Evolutionary conservation across 1,284 basidiomycete species (phyloP).

Genomic region (Moesziomyces antarcticus): DNA sequence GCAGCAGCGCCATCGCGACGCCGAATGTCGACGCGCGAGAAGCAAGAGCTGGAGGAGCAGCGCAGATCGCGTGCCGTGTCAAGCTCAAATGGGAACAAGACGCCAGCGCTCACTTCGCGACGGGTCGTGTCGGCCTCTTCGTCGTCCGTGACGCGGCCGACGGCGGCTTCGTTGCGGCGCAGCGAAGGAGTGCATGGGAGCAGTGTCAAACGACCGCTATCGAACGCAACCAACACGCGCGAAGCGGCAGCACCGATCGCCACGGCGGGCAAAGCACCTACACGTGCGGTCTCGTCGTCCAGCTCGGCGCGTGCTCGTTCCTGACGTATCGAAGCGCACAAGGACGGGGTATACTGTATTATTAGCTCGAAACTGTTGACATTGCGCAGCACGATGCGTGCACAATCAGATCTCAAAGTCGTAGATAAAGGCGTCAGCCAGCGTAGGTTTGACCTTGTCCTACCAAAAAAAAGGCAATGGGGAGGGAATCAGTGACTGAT

Average conservation of each 20-base stretch:
- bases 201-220: conserved; percentile 26
- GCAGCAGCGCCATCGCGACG: conserved; percentile 19
- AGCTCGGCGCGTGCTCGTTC: conserved; percentile 16
- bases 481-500: not conserved
- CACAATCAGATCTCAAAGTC: conserved; percentile 33
- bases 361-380: not conserved
- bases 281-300: conserved; percentile 3
- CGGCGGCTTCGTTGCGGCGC: conserved; percentile 25
- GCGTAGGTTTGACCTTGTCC: conserved; percentile 31
- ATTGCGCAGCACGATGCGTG: no score
- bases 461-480: conserved; percentile 1
- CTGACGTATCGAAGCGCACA: not conserved
- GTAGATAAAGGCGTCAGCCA: conserved; percentile 45
- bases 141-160: conserved; percentile 31
- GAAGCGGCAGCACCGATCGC: not conserved
- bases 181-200: conserved; percentile 14
- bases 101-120: conserved; percentile 19
- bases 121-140: conserved; percentile 25
- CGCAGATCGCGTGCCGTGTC: conserved; percentile 7
- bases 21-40: conserved; percentile 36
- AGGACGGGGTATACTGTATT: conserved; percentile 3
- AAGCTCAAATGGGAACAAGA: conserved; percentile 11
- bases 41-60: conserved; percentile 26
- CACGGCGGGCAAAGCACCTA: conserved; percentile 4
- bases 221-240: conserved; percentile 29